phyloP scores from a whole-genome alignment of 2,329 filamentous ascomycete genomes.

The Aureobasidium mangrovei region DNA sequence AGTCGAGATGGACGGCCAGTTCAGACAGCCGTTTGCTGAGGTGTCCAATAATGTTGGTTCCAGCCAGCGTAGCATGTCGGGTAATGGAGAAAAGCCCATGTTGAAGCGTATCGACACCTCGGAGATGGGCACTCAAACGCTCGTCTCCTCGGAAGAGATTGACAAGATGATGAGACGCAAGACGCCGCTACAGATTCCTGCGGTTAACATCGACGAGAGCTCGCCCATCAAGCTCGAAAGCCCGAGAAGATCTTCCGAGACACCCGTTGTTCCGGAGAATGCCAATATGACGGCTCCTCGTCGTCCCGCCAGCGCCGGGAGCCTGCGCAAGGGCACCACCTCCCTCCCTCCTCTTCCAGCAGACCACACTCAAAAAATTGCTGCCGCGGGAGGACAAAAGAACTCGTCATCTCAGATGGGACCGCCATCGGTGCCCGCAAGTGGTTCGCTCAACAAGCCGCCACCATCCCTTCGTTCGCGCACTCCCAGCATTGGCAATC shows the following conservation, averaged over 20 bases:
- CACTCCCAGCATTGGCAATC: slow-evolving; percentile 27
- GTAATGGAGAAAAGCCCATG: background rate
- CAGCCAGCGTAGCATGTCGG: slow-evolving; percentile 7
- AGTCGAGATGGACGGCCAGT: background rate
- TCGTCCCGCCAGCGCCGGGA: slow-evolving; percentile 66
- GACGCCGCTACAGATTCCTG: slow-evolving; percentile 23
- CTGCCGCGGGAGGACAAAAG: slow-evolving; percentile 57
- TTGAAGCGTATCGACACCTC: slow-evolving; percentile 19
- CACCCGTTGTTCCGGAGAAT: slow-evolving; percentile 3
- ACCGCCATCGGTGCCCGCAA: slow-evolving; percentile 75
- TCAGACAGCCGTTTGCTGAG: slow-evolving; percentile 15
- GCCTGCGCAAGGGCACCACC: slow-evolving; percentile 44
- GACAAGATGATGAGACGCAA: slow-evolving; percentile 62
- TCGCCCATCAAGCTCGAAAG: slow-evolving; percentile 15
- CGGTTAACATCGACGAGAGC: slow-evolving; percentile 16
- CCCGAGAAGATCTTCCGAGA: slow-evolving; percentile 17
- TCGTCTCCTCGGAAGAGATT: slow-evolving; percentile 72
- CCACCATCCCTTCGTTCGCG: slow-evolving; percentile 22
- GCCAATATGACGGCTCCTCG: slow-evolving; percentile 27
- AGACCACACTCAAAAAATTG: slow-evolving; percentile 78
- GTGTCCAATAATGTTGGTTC: slow-evolving; percentile 16
- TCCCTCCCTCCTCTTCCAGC: slow-evolving; percentile 63
- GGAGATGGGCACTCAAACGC: slow-evolving; percentile 74
- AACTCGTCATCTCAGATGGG: slow-evolving; percentile 56
- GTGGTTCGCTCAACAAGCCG: slow-evolving; percentile 40